A percentile compares a stretch with the other conserved stretches of the same genome.
Evolutionary conservation across 2,329 filamentous ascomycete genomes (phyloP).

Genomic region (Camillea tinctor): DNA sequence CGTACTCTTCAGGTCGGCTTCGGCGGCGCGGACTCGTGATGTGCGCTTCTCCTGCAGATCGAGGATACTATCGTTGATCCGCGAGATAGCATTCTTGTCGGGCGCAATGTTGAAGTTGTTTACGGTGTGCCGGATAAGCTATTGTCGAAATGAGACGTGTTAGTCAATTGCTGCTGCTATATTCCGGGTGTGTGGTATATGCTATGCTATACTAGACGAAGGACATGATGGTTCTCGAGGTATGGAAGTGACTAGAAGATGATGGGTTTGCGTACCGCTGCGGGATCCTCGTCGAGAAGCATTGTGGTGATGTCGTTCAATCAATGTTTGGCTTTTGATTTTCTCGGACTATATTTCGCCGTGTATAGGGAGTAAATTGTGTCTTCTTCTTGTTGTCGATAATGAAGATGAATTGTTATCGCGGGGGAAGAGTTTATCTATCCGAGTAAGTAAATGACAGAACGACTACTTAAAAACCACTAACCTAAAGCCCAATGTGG

Average conservation of each 20-base stretch:
- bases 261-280: constrained; percentile 58
- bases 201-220: neutral
- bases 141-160: constrained; percentile 17
- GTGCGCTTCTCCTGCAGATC: constrained; percentile 83
- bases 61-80: constrained; percentile 79
- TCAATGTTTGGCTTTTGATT: neutral
- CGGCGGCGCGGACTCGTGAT: constrained; percentile 69
- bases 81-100: constrained; percentile 79
- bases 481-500: constrained; percentile 15
- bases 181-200: too few relatives aligned
- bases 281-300: constrained; percentile 92
- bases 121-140: constrained; percentile 91
- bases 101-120: constrained; percentile 92
- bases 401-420: neutral
- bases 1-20: constrained; percentile 62
- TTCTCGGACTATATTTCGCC: neutral
- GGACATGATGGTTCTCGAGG: neutral
- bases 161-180: neutral
- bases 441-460: neutral
- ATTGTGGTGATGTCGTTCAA: constrained; percentile 56
- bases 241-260: neutral
- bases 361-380: neutral
- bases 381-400: neutral
- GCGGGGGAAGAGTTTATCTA: neutral
- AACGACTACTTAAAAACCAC: constrained; percentile 1